Base-by-base conservation (phyloP, 352 stramenopile genomes). In the Pythium insidiosum region DNA sequence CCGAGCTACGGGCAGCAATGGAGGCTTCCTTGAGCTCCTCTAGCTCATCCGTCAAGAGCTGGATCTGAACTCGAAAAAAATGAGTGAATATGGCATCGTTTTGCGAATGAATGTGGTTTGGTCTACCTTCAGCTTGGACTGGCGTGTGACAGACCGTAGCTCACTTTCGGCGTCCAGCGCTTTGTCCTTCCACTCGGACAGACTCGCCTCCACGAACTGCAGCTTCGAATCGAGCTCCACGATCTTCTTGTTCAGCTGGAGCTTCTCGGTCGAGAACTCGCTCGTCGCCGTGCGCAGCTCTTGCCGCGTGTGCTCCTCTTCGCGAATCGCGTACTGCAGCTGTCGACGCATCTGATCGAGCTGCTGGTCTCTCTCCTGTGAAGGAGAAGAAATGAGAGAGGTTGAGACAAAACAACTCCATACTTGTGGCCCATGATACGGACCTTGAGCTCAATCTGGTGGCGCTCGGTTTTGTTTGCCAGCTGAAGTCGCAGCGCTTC, bases 121-220 rank as follows among this genome's bases (percentile, higher is more conserved):
- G 5, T 48, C 22, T 34, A 88, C 73, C 59, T 84, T 76, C 43
- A 86, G 47, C 5, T 70, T 61, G 10, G 68, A 72, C 55, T 82
- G 62, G 9, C 63, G 54, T 28, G 53, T 65, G 16, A 62, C 38
- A 1, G 60, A 50, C 4, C 68, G 68, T 16, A 86, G 41, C 39
- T 87, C 56, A 22, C 53, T 78, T 21, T 39, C 62, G 13, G 54
- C 53, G 34, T 89, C 80, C 10, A 88, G 35, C 2, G 74, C 74
- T 35, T 84, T 75, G 34, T 88, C 76, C 30, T 75, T 77, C 73
- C 76, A 88, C 43, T 88, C 73, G 29, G 65, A 66, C 41, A 89
- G 52, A 28, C 65, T 77, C 11, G 56, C 57, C 38, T 87, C 72
- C 0, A 87, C 68, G 39, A 88, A 72, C 26, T 70, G 53, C 29